Evolutionary conservation across 805 yeast species (phyloP), one percentile per base, ranked within the genome.

Genomic region (Yamadazyma kitorensis): DNA sequence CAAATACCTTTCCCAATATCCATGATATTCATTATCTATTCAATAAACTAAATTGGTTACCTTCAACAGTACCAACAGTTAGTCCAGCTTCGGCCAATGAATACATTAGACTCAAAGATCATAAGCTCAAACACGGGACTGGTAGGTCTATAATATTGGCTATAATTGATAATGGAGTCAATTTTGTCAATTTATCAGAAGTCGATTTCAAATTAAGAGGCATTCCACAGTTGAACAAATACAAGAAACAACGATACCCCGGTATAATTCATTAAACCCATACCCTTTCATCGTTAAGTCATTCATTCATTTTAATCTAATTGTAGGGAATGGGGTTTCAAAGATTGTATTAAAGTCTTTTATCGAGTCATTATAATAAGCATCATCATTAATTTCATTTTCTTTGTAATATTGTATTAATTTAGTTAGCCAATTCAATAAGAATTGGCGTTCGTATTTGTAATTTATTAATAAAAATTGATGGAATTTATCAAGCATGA

Each of bases 151-250:
- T 82, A 5, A 57, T 86, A 3, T 41, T 79, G n/a, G 95, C 95
- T 0, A 64, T 82, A 1, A 76, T 86, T 5, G 93, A 85, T 51
- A 69, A 76, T 45, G 95, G 96, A 0, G 71, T 86, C 12, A 83
- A 80, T 49, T 86, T 82, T 48, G 64, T 77, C n/a, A 64, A 62
- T 28, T 45, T 80, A 13, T 53, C 73, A 5, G 75, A 73, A 41
- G 69, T 74, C 5, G 74, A 72, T 41, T 79, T 80, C 58, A 59
- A 59, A 3, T 41, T 59, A 14, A 25, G 33, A 23, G n/a, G n/a
- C n/a, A n/a, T 25, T 10, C 33, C 33, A n/a, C n/a, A n/a, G n/a
- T n/a, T n/a, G n/a, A n/a, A n/a, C 4, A 11, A 16, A 4, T 11
- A 5, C 5, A 18, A 31, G 24, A 24, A 17, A 19, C 17, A 26